Percentiles rank a stretch among this genome's conserved stretches.
Evolutionary conservation across 2,329 filamentous ascomycete species (phyloP).

Genomic region (Thielaviopsis euricoi): DNA sequence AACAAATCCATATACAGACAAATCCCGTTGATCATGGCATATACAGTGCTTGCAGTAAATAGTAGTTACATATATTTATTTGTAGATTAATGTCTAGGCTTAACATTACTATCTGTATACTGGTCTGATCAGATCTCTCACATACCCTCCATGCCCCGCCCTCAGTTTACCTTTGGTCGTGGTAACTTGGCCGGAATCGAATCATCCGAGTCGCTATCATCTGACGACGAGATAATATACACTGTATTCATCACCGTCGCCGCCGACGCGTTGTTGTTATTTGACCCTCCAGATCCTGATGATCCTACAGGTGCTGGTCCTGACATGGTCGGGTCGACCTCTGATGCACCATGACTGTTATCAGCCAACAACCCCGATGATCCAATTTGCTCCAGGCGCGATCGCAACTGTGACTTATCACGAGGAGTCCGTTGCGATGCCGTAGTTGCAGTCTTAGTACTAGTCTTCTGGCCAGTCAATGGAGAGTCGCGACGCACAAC

Average conservation of each 20-base stretch:
- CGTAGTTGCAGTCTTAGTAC: not conserved
- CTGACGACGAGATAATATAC: conserved; percentile 11
- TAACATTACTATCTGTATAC: no score
- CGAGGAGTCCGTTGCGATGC: not conserved
- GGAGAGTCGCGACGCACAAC: not conserved
- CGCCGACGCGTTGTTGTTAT: not conserved
- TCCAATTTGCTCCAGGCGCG: not conserved
- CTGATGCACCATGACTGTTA: not conserved
- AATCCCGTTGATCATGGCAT: not conserved
- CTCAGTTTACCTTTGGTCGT: conserved; percentile 13
- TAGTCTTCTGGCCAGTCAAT: not conserved
- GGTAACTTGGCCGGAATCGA: conserved; percentile 17
- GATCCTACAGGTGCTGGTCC: conserved; percentile 19
- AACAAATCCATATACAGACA: no score
- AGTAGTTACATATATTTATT: not conserved
- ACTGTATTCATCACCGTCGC: not conserved
- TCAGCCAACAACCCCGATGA: not conserved
- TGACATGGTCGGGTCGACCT: not conserved
- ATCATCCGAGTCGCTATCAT: conserved; percentile 15
- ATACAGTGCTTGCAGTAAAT: no score
- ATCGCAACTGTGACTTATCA: not conserved
- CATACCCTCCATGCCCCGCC: not conserved
- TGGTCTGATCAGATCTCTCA: no score
- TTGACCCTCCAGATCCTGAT: conserved; percentile 12
- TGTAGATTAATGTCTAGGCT: not conserved